These are phyloP conservation scores for Tinospora cordifolia DNA, from an alignment of 164 flowering plant species.

Conservation along the genomic window DNA sequence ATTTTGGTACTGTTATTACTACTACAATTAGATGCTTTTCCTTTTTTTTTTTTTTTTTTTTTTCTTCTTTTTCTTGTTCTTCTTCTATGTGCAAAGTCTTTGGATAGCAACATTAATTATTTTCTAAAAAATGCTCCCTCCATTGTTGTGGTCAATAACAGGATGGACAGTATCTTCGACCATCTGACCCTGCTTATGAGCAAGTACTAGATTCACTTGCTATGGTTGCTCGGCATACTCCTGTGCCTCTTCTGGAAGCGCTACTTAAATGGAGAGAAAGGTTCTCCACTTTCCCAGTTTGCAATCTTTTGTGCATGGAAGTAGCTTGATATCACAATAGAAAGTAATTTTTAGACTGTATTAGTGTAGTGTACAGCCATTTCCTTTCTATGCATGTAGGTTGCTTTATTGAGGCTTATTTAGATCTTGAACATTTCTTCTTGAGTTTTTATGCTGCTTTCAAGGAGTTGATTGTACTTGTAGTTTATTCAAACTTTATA, in stretches of 20 bases:
- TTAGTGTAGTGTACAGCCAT: too few species aligned
- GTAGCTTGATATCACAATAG: too few species aligned
- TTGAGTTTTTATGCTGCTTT: too few species aligned
- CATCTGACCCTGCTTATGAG: slow-evolving; percentile 98
- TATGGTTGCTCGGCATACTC: slow-evolving; percentile 96
- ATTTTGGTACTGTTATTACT: background rate
- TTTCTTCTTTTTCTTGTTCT: too few species aligned
- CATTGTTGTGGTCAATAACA: slow-evolving; percentile 21
- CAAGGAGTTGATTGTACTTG: too few species aligned
- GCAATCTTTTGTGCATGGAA: background rate
- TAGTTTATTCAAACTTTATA: too few species aligned
- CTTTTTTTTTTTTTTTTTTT: too few species aligned
- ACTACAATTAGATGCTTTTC: too few species aligned
- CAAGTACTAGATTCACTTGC: slow-evolving; percentile 97
- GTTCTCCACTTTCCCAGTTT: slow-evolving; percentile 21
- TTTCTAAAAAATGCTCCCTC: background rate
- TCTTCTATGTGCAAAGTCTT: background rate
- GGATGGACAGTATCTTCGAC: slow-evolving; percentile 98
- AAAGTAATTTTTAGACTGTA: too few species aligned
- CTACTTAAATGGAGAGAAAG: slow-evolving; percentile 92
- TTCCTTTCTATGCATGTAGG: too few species aligned
- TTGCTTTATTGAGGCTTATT: too few species aligned
- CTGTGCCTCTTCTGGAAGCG: slow-evolving; percentile 93
- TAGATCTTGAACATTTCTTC: too few species aligned
- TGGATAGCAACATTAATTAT: background rate